Conservation (phyloP, 2,329 filamentous ascomycete species). For the Curvularia eragrostidis region DNA sequence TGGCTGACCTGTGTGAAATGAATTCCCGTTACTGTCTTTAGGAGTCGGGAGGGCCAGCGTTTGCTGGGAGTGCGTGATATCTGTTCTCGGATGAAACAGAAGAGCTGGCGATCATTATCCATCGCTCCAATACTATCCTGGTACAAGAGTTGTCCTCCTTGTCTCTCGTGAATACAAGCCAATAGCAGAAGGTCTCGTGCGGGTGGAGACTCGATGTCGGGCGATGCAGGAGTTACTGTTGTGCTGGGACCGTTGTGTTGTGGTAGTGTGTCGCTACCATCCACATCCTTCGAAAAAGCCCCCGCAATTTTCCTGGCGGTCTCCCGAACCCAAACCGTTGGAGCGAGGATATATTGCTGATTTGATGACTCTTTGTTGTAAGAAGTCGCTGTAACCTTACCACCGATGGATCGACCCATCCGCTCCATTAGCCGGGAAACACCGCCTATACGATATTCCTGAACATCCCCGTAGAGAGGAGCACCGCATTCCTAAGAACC, state of each 20-base stretch:
- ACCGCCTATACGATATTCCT: background rate
- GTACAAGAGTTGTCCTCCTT: background rate
- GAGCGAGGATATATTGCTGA: background rate
- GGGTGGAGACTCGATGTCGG: background rate
- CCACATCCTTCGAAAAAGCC: background rate
- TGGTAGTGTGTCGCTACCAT: background rate
- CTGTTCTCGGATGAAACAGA: background rate
- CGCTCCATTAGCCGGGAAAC: background rate
- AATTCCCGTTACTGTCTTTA: background rate
- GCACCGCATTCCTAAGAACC: background rate
- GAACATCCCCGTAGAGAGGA: background rate
- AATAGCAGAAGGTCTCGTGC: background rate
- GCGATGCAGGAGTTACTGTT: background rate
- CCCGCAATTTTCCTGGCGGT: background rate
- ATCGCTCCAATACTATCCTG: background rate
- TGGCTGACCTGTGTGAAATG: background rate
- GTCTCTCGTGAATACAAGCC: background rate
- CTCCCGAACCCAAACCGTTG: background rate
- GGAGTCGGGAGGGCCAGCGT: background rate
- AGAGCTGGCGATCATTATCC: background rate
- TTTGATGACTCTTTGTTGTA: background rate
- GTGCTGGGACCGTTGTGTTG: background rate
- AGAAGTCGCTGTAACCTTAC: background rate
- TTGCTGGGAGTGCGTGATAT: background rate
- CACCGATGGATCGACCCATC: background rate